Evolutionary conservation across 768 basidiomycete genomes (phyloP).

Genomic region (Termitomyces titanicus): DNA sequence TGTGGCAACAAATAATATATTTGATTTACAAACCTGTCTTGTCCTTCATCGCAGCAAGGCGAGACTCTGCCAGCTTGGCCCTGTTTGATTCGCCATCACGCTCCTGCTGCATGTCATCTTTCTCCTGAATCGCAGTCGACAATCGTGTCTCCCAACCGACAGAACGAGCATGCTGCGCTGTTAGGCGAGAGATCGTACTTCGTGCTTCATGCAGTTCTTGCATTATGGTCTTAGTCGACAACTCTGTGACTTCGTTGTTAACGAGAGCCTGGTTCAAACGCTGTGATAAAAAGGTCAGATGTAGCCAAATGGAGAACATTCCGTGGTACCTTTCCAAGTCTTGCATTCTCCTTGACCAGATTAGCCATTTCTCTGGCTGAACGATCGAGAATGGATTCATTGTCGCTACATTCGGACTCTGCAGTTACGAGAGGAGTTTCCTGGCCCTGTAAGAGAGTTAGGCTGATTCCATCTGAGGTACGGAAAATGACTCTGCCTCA

Average conservation of each 20-base stretch:
- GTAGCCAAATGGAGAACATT: not conserved
- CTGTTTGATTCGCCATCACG: slow-evolving; percentile 66
- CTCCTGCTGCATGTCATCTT: slow-evolving; percentile 84
- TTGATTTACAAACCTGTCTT: slow-evolving; percentile 49
- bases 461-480: not conserved
- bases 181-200: slow-evolving; percentile 60
- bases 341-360: slow-evolving; percentile 53
- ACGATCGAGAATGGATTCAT: slow-evolving; percentile 26
- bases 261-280: slow-evolving; percentile 74
- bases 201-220: slow-evolving; percentile 76
- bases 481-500: slow-evolving; percentile 42
- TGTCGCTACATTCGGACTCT: slow-evolving; percentile 12
- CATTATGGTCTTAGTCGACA: slow-evolving; percentile 68
- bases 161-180: slow-evolving; percentile 64
- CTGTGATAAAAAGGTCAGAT: slow-evolving; percentile 31
- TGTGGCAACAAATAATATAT: not conserved
- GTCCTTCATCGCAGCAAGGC: slow-evolving; percentile 60
- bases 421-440: not conserved
- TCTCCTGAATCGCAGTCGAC: slow-evolving; percentile 62
- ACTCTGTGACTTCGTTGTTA: slow-evolving; percentile 79
- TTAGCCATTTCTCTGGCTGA: slow-evolving; percentile 26
- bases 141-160: slow-evolving; percentile 69
- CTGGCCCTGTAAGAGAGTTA: slow-evolving; percentile 6
- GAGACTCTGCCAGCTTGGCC: slow-evolving; percentile 64
- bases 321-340: slow-evolving; percentile 52